Evolutionary conservation across 1,139 yeast genomes (phyloP), one percentile per base, ranked within the genome.

Genomic region (Kurtzmaniella quercitrusa): DNA sequence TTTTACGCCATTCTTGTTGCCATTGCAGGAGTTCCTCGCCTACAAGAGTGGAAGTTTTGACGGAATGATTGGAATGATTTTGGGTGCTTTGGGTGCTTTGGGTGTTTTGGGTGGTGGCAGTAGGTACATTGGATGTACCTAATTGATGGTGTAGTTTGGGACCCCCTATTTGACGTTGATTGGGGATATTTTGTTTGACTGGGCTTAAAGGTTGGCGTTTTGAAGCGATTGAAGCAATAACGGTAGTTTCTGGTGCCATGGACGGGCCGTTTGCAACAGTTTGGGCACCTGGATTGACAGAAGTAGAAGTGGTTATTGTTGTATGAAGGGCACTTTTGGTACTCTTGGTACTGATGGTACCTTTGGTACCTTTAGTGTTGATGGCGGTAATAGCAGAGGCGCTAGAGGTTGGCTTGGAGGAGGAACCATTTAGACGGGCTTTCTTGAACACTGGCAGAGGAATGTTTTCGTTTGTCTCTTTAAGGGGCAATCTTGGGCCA

Each of bases 1-100:
- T 86, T 47, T 75, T 73, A 44, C 82, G 73, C 96, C 97, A 91
- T 45, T 84, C 81, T 41, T 73, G 73, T 57, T 87, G 91, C 98
- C 98, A 91, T 51, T 74, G 77, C 43, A 68, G 65, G 43, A 84
- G 61, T 49, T 83, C 88, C 38, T 70, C 77, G 2, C 77, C 79
- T 1, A 66, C 72, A 19, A 72, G 57, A 16, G 76, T 52, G 33
- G 60, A 49, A 3, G 49, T 49, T 34, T 47, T 49, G 16, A 57
- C 40, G 29, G 37, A n/a, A n/a, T n/a, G n/a, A n/a, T n/a, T n/a
- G n/a, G n/a, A n/a, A n/a, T n/a, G n/a, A n/a, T n/a, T n/a, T n/a
- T n/a, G n/a, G n/a, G n/a, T n/a, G n/a, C n/a, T n/a, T n/a, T 21
- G 23, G 23, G 7, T 42, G 38, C 33, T 46, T 46, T 34, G 48